Evolutionary conservation across 306 rosid species (phyloP), one percentile per base, ranked within the genome.

Genomic region (Nissolia schottii): DNA sequence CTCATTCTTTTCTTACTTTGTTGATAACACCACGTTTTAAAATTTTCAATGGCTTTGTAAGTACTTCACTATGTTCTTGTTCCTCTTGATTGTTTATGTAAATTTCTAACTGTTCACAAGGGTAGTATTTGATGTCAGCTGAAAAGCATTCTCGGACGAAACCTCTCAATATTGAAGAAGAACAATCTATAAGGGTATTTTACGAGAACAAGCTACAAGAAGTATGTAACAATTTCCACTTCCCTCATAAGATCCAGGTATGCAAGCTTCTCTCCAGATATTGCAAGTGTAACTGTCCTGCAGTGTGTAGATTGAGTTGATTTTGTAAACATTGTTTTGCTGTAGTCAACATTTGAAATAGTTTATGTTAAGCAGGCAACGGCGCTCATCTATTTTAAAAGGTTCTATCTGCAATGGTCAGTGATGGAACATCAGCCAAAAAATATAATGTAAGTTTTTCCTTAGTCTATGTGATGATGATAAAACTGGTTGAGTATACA

Each of bases 191-290:
- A 61, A 71, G 64, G 48, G 83, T 79, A 45, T 83, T 83, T 65
- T 79, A 70, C 29, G 86, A 83, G 72, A 79, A 79, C 73, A 83
- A 83, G 77, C 74, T 83, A 41, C 86, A 83, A 79, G 86, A 83
- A 83, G 86, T 94, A 55, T 94, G 97, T 62, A 94, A 88, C 71
- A 94, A 91, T 77, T 84, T 84, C 35, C 85, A 78, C 50, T 84
- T 94, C 79, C 99, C 97, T 82, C 99, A 89, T 83, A 94, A 91
- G 86, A 87, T 94, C 73, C 97, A 94, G 96, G 97, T 85, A 77
- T 61, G 70, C 69, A 28, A 64, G 20, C 55, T 64, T 38, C 64
- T 76, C 31, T 71, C 32, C 63, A 24, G 24, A 59, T 22, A 55
- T 49, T 61, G 24, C 32, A 66, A 66, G 59, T 70, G 9, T 64